Evolutionary conservation across 2,329 filamentous ascomycete genomes (phyloP), one percentile per base, ranked within the genome.

Genomic region (Trichoderma asperellum): DNA sequence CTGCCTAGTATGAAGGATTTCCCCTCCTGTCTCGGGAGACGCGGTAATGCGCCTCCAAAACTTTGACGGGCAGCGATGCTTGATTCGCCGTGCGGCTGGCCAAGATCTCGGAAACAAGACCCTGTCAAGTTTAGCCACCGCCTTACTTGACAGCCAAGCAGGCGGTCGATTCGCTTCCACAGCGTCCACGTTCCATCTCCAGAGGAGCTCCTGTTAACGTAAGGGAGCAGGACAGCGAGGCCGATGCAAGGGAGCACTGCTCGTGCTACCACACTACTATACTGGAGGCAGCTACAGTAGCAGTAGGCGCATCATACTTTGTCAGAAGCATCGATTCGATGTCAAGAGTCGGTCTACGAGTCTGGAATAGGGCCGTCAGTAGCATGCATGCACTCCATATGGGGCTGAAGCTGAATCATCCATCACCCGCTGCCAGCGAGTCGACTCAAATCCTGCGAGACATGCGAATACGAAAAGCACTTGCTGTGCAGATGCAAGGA

Each of bases 41-140:
- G 65, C 65, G 65, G 65, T 68, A 68, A 53, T 49, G n/a, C 40
- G 24, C 40, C 63, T 67, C 55, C 40, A 67, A 58, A 67, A 67
- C 21, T 47, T 52, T 67, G 55, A 59, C 21, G 29, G 40, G 55
- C 63, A 21, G 63, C 21, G 63, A 37, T 67, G 63, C 55, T 67
- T 67, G 63, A 67, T 67, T 67, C 63, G 63, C 55, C 27, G 63
- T 47, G 27, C 14, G 35, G 57, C 63, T 21, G 63, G 63, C 63
- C 53, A 67, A 58, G 55, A 67, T 67, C 55, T 67, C 55, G 63
- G 63, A 67, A 59, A 47, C 63, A 59, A 34, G 21, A 18, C 55
- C 53, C 63, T 67, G 63, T 29, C 63, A 34, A 49, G 63, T 67
- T 52, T 67, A 59, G 63, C 63, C 63, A 67, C 63, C 63, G 63